Conservation (phyloP, 768 basidiomycete species). For the Chalciporus sphaerocephalus region DNA sequence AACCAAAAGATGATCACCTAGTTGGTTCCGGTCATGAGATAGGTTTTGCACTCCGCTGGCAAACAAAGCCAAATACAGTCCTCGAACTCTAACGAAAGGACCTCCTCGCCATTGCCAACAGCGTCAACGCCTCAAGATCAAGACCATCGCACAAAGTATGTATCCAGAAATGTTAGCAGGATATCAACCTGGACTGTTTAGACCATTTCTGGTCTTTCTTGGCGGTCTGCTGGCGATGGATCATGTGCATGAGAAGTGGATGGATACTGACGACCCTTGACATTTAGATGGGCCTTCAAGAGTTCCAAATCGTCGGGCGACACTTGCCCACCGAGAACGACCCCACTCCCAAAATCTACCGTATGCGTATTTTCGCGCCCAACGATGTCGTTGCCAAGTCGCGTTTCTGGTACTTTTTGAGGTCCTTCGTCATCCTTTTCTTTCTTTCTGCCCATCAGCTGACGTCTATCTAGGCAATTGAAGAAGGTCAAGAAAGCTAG, state of each 20-base stretch:
- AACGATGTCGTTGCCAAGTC: slow-evolving; percentile 99
- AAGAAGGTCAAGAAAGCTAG: slow-evolving; percentile 99
- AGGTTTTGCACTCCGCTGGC: slow-evolving; percentile 8
- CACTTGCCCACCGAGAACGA: slow-evolving; percentile 93
- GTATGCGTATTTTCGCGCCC: slow-evolving; percentile 99
- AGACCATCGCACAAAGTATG: slow-evolving; percentile 28
- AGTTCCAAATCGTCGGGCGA: slow-evolving; percentile 97
- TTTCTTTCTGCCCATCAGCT: background rate
- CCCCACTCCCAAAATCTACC: slow-evolving; percentile 96
- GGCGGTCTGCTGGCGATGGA: slow-evolving; percentile 29
- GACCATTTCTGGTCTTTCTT: background rate
- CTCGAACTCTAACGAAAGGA: slow-evolving; percentile 3
- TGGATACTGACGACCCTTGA: slow-evolving; percentile 15
- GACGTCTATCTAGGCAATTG: slow-evolving; percentile 59
- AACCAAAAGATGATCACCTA: slow-evolving; percentile 11
- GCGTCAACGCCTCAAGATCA: slow-evolving; percentile 26
- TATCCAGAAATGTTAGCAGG: background rate
- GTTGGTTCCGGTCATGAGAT: background rate
- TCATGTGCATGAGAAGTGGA: slow-evolving; percentile 16
- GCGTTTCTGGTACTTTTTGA: slow-evolving; percentile 99
- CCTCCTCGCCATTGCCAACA: slow-evolving; percentile 24
- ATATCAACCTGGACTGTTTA: background rate
- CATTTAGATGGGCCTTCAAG: slow-evolving; percentile 69
- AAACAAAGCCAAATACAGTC: slow-evolving; percentile 29
- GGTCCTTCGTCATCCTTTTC: slow-evolving; percentile 42